phyloP scores from a whole-genome alignment of 2,329 filamentous ascomycete species.

The Fusarium sambucinum region DNA sequence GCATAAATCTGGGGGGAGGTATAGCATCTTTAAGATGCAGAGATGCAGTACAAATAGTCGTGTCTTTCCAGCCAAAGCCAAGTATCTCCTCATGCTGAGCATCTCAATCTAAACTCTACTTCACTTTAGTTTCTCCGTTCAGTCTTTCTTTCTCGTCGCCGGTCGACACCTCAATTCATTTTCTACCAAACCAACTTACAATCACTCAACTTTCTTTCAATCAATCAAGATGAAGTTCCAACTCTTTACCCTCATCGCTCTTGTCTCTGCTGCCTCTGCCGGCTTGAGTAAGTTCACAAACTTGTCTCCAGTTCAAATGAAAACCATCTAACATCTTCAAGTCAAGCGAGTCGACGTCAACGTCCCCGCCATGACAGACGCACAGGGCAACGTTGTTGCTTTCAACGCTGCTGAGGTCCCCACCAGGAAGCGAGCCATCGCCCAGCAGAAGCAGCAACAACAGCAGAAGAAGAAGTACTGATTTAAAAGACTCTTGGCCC shows the following conservation, averaged over 20 bases:
- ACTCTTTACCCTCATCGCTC: constrained; percentile 59
- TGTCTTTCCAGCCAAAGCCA: not conserved
- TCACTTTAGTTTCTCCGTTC: constrained; percentile 12
- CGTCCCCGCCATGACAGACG: constrained; percentile 60
- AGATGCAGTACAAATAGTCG: constrained; percentile 31
- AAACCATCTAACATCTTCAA: constrained; percentile 22
- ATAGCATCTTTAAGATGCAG: not conserved
- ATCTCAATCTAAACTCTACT: constrained; percentile 14
- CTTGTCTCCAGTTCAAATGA: not conserved
- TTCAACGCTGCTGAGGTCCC: constrained; percentile 60
- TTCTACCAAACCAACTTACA: constrained; percentile 25
- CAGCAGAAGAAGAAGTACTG: constrained; percentile 18
- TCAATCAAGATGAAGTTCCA: constrained; percentile 67
- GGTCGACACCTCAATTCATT: constrained; percentile 59
- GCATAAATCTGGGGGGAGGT: not conserved
- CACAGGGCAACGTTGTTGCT: constrained; percentile 58
- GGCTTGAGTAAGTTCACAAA: constrained; percentile 46
- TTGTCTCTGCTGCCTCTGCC: constrained; percentile 62
- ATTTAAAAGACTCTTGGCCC: not conserved
- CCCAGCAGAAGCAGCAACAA: constrained; percentile 17
- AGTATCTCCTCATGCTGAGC: constrained; percentile 12
- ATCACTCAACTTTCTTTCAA: constrained; percentile 6
- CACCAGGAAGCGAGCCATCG: constrained; percentile 39
- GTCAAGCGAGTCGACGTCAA: constrained; percentile 50
- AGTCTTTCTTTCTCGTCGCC: constrained; percentile 59